Evolutionary conservation across 345 rosid species (phyloP).

Genomic region (Salix udensis): DNA sequence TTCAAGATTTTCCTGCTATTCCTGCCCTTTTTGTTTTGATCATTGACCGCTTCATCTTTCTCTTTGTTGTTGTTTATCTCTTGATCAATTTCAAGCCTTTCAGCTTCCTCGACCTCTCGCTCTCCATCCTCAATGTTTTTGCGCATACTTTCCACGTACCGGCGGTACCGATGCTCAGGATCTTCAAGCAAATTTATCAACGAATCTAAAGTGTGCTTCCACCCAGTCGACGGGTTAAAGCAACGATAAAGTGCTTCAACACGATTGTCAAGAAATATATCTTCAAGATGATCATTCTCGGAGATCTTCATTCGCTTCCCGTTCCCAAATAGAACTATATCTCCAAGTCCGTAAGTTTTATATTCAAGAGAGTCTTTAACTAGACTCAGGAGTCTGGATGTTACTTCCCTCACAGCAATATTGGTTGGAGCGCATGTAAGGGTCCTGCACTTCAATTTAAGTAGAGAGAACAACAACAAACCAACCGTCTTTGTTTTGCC

Average conservation of each 20-base stretch:
- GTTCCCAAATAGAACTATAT: slow-evolving; percentile 43
- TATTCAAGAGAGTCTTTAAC: slow-evolving; percentile 11
- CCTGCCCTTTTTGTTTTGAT: background rate
- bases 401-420: slow-evolving; percentile 40
- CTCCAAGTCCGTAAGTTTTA: slow-evolving; percentile 32
- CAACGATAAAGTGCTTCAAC: slow-evolving; percentile 22
- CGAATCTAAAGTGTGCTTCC: slow-evolving; percentile 25
- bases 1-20: background rate
- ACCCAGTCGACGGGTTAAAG: slow-evolving; percentile 26
- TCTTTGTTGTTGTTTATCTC: background rate
- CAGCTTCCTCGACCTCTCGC: background rate
- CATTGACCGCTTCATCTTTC: background rate
- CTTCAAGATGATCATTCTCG: slow-evolving; percentile 19
- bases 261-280: slow-evolving; percentile 41
- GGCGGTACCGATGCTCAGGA: slow-evolving; percentile 8
- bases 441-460: slow-evolving; percentile 37
- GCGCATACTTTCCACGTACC: background rate
- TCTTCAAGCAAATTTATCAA: slow-evolving; percentile 37
- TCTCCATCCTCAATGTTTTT: background rate
- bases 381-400: slow-evolving; percentile 26
- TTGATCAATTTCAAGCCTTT: background rate
- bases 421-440: slow-evolving; percentile 54
- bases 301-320: slow-evolving; percentile 30
- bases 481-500: slow-evolving; percentile 49
- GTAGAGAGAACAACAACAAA: slow-evolving; percentile 29